phyloP scores from a whole-genome alignment of 306 rosid species.

The Malus sieversii region DNA sequence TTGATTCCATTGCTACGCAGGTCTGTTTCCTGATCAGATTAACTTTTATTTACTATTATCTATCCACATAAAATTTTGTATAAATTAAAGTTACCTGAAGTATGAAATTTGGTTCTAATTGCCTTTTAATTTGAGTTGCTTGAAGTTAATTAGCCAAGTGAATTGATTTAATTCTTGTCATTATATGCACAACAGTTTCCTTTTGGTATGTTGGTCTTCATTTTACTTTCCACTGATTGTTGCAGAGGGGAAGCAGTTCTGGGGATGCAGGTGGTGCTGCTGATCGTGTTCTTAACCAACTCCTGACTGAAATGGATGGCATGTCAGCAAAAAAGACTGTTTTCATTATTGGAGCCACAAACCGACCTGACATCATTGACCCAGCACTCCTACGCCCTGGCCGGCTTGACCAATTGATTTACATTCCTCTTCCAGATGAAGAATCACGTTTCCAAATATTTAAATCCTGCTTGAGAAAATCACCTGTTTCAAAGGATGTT shows the following conservation, averaged over 20 bases:
- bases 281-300: constrained; percentile 52
- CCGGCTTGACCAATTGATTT: constrained; percentile 52
- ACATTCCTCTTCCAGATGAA: constrained; percentile 57
- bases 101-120: neutral
- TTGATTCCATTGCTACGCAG: constrained; percentile 56
- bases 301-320: constrained; percentile 55
- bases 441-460: constrained; percentile 47
- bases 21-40: neutral
- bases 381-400: constrained; percentile 56
- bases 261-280: constrained; percentile 58
- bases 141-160: neutral
- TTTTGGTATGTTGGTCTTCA: neutral
- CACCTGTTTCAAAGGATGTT: constrained; percentile 47
- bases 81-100: neutral
- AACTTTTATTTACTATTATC: neutral
- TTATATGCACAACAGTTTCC: neutral
- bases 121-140: neutral
- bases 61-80: neutral
- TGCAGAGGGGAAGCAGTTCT: constrained; percentile 42
- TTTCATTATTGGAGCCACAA: constrained; percentile 55
- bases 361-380: constrained; percentile 53
- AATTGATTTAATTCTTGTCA: neutral
- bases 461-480: constrained; percentile 52
- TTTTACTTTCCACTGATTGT: neutral
- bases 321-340: constrained; percentile 50